phyloP scores from a whole-genome alignment of 208 protist species.

The Strigomonas galati region DNA sequence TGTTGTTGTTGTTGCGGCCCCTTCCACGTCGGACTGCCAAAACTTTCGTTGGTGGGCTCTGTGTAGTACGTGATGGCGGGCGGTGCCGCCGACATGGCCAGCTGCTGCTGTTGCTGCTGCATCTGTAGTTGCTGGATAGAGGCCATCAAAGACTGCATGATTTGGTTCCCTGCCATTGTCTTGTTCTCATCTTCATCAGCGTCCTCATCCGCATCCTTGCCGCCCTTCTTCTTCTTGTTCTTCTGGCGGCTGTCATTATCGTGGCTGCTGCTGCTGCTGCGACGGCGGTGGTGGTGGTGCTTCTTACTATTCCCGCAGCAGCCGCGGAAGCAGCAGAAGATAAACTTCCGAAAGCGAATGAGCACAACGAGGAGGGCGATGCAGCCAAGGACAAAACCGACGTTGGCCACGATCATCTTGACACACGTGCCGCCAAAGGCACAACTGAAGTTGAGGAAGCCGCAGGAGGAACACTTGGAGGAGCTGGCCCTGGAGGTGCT shows the following conservation, averaged over 20 bases:
- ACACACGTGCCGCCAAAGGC: constrained; percentile 17
- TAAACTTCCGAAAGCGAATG: constrained; percentile 21
- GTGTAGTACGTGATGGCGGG: too few relatives aligned
- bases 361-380: constrained; percentile 17
- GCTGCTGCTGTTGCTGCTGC: not conserved
- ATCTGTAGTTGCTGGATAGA: constrained; percentile 7
- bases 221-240: too few relatives aligned
- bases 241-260: not conserved
- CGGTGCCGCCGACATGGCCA: not conserved
- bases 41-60: too few relatives aligned
- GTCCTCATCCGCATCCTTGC: too few relatives aligned
- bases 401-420: constrained; percentile 19
- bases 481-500: constrained; percentile 12
- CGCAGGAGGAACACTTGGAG: constrained; percentile 22
- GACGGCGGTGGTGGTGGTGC: not conserved
- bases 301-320: not conserved
- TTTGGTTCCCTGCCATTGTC: not conserved
- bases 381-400: constrained; percentile 19
- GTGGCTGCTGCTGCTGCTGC: constrained; percentile 6
- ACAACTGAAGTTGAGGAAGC: constrained; percentile 29
- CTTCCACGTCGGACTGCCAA: too few relatives aligned
- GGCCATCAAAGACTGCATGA: not conserved
- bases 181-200: not conserved
- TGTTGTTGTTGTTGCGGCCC: too few relatives aligned
- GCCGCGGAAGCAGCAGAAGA: constrained; percentile 25